Conservation (phyloP, 169 alveolate genomes). For the Fabrea salina region DNA sequence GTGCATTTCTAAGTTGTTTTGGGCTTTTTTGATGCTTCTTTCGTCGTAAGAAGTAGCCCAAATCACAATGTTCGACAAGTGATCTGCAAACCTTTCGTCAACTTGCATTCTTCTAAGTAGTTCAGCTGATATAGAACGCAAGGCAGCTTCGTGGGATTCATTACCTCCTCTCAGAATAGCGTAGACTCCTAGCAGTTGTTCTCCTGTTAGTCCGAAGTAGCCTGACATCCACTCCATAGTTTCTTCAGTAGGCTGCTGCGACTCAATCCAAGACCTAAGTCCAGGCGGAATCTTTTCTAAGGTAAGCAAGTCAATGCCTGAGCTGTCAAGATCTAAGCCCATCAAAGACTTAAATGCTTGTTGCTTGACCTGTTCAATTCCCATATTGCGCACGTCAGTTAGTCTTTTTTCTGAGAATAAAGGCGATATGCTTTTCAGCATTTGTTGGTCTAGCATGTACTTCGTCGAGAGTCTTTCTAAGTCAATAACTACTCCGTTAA, state of each 20-base stretch:
- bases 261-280: not conserved
- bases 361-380: not conserved
- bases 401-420: not conserved
- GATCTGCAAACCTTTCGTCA: not conserved
- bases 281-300: not conserved
- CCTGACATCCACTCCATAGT: constrained; percentile 16
- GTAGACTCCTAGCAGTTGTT: not conserved
- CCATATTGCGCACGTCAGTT: not conserved
- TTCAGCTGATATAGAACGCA: not conserved
- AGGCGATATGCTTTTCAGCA: not conserved
- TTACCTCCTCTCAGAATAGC: not conserved
- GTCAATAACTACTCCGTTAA: not conserved
- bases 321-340: not conserved
- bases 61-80: not conserved
- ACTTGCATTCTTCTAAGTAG: not conserved
- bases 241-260: constrained; percentile 4
- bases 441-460: not conserved
- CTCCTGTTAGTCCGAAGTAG: not conserved
- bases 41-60: not conserved
- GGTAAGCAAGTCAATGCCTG: not conserved
- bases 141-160: not conserved
- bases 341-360: not conserved
- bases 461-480: not conserved
- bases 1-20: not conserved
- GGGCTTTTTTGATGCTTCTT: not conserved